Conservation (phyloP, 768 basidiomycete species). For the Collybia sordida region DNA sequence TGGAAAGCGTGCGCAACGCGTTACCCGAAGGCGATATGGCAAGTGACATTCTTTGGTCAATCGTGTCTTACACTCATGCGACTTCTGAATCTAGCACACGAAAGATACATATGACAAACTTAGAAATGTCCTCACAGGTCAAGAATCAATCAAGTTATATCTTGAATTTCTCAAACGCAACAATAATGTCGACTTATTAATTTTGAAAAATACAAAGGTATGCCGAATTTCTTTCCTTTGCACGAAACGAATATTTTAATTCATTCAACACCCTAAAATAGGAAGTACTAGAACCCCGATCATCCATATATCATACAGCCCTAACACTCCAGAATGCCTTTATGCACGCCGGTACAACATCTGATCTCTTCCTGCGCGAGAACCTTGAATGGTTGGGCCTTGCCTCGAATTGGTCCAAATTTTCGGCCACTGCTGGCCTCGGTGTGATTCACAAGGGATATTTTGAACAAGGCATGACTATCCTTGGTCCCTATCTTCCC, state of each 20-base stretch:
- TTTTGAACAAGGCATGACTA: conserved; percentile 88
- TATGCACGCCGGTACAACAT: conserved; percentile 97
- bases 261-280: conserved; percentile 24
- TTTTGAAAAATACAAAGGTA: conserved; percentile 92
- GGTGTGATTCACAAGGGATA: conserved; percentile 99
- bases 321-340: conserved; percentile 96
- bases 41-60: conserved; percentile 20
- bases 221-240: background rate
- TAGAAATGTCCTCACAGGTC: conserved; percentile 82
- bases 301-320: conserved; percentile 96
- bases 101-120: conserved; percentile 71
- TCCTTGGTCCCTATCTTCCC: conserved; percentile 93
- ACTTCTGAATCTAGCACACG: conserved; percentile 42
- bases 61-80: background rate
- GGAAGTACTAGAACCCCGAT: conserved; percentile 91
- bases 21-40: conserved; percentile 71
- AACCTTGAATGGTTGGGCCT: conserved; percentile 96
- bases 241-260: background rate
- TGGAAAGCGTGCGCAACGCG: conserved; percentile 70
- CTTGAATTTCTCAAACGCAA: conserved; percentile 95
- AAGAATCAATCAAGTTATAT: conserved; percentile 89
- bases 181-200: conserved; percentile 88
- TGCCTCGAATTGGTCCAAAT: conserved; percentile 98
- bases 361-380: conserved; percentile 89
- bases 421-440: conserved; percentile 94